phyloP scores from a whole-genome alignment of 805 yeast genomes.

The Dipodascopsis tothii region DNA sequence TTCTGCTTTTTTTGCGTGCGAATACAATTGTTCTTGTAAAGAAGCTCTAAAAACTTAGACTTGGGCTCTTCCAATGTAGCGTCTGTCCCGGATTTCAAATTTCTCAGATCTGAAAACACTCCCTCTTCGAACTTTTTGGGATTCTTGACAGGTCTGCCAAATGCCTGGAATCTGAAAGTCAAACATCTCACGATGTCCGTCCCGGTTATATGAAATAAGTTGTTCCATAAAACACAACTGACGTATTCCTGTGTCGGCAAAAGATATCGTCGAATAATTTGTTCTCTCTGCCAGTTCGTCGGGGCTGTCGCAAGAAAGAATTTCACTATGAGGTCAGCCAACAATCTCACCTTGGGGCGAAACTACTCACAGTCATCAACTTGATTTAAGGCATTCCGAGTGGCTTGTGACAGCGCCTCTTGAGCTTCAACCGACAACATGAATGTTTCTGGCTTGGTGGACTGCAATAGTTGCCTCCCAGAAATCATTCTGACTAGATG shows the following conservation, averaged over 20 bases:
- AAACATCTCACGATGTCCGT: conserved; percentile 93
- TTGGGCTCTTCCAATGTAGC: conserved; percentile 84
- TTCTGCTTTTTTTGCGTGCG: conserved; percentile 95
- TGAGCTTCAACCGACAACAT: conserved; percentile 24
- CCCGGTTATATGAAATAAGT: conserved; percentile 82
- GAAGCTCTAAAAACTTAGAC: conserved; percentile 72
- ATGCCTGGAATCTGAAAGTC: conserved; percentile 77
- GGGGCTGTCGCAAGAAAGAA: conserved; percentile 90
- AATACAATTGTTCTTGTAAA: conserved; percentile 77
- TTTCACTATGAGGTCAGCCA: conserved; percentile 38
- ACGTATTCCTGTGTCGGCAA: conserved; percentile 84
- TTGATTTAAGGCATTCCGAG: conserved; percentile 17
- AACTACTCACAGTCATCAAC: conserved; percentile 15
- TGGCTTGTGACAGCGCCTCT: conserved; percentile 16
- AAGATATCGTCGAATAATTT: conserved; percentile 76
- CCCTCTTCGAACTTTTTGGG: conserved; percentile 96
- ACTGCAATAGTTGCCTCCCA: background rate
- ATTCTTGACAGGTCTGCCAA: conserved; percentile 78
- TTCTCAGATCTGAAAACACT: conserved; percentile 80
- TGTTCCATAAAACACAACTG: conserved; percentile 91
- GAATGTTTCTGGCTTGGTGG: conserved; percentile 19
- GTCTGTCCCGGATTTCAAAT: conserved; percentile 67
- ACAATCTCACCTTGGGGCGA: background rate
- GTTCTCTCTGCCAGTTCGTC: conserved; percentile 84
- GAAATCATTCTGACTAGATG: too few relatives aligned